Conservation (phyloP, 2,329 filamentous ascomycete species). For the Juglanconis oblonga region DNA sequence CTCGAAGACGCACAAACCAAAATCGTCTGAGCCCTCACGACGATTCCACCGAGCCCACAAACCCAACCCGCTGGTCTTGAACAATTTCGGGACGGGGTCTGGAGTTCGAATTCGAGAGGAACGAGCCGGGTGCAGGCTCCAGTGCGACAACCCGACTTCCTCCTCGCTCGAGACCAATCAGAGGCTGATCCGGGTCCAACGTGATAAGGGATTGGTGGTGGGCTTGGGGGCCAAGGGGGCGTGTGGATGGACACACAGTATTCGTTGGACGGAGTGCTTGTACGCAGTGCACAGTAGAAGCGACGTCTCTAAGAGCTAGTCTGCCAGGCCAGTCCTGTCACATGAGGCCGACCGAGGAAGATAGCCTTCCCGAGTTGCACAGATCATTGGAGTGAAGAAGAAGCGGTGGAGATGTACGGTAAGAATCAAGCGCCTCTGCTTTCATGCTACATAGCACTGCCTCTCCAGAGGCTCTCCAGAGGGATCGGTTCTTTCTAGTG, state of each 20-base stretch:
- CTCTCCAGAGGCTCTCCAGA: too few relatives aligned
- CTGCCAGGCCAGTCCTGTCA: too few relatives aligned
- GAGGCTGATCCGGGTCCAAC: constrained; percentile 6
- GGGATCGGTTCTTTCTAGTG: too few relatives aligned
- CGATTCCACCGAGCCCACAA: background rate
- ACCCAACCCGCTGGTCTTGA: background rate
- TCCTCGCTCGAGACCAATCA: constrained; percentile 14
- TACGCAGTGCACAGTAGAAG: background rate
- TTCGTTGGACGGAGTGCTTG: background rate
- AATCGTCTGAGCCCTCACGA: background rate
- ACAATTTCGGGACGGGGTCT: background rate
- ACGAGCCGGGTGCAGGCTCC: background rate
- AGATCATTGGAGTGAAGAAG: too few relatives aligned
- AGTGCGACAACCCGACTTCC: background rate
- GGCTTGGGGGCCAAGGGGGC: background rate
- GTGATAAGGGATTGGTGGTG: constrained; percentile 15
- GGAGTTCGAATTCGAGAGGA: background rate
- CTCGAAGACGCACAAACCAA: background rate
- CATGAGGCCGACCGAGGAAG: too few relatives aligned
- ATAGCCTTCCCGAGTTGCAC: too few relatives aligned
- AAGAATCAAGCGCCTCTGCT: too few relatives aligned
- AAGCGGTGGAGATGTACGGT: too few relatives aligned
- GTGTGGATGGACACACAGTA: background rate
- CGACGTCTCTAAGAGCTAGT: too few relatives aligned
- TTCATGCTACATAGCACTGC: too few relatives aligned